These are phyloP conservation scores for Massariosphaeria phaeospora DNA, from an alignment of 495 filamentous ascomycete species.

Conservation along the genomic window DNA sequence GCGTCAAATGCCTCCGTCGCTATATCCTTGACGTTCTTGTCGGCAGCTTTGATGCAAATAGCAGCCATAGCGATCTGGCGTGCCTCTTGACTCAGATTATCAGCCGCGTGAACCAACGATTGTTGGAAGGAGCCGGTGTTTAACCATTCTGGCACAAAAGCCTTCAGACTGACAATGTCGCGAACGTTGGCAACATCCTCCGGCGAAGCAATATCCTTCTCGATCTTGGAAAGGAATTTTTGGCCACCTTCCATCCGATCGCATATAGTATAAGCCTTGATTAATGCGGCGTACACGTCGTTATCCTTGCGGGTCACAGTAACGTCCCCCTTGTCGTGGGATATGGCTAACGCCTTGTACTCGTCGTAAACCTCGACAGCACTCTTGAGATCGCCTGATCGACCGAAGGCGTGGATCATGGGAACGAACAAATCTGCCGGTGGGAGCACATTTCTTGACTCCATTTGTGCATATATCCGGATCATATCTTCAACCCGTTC, in stretches of 20 bases:
- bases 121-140: constrained; percentile 58
- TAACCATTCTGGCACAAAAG: constrained; percentile 68
- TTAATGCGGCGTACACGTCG: constrained; percentile 78
- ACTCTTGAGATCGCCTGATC: constrained; percentile 69
- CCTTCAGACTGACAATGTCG: constrained; percentile 63
- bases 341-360: constrained; percentile 78
- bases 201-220: constrained; percentile 34
- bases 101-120: constrained; percentile 58
- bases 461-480: constrained; percentile 83
- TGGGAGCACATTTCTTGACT: constrained; percentile 63
- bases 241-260: constrained; percentile 71
- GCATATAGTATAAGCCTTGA: constrained; percentile 78
- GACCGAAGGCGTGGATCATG: constrained; percentile 90
- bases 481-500: constrained; percentile 82
- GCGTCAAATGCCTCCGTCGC: constrained; percentile 63
- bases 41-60: constrained; percentile 68
- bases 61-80: constrained; percentile 52
- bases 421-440: constrained; percentile 75
- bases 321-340: constrained; percentile 68
- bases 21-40: constrained; percentile 64
- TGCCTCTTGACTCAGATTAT: constrained; percentile 46
- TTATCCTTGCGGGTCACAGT: constrained; percentile 71
- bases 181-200: constrained; percentile 58
- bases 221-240: constrained; percentile 77
- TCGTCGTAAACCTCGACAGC: constrained; percentile 95